Evolutionary conservation across 2,329 filamentous ascomycete genomes (phyloP).

Genomic region (Podosphaera fusca): DNA sequence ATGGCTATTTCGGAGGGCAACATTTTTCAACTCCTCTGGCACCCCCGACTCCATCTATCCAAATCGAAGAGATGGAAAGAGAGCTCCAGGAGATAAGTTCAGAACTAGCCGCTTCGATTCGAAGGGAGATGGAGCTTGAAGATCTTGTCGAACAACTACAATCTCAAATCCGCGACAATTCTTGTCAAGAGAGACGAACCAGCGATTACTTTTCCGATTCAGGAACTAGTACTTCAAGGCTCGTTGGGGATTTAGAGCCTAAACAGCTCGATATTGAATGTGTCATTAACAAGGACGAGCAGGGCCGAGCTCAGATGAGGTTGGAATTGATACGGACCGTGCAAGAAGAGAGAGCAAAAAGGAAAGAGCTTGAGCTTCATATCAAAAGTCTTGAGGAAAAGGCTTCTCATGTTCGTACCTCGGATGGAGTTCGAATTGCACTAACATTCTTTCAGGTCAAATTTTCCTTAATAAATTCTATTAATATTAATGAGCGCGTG

Average conservation of each 20-base stretch:
- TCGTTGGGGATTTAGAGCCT: slow-evolving; percentile 34
- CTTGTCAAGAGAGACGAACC: slow-evolving; percentile 40
- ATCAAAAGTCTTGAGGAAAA: slow-evolving; percentile 63
- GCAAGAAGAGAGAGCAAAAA: slow-evolving; percentile 59
- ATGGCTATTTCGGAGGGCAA: slow-evolving; percentile 13
- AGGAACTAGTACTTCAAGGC: slow-evolving; percentile 59
- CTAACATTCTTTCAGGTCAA: slow-evolving; percentile 15
- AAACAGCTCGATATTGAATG: slow-evolving; percentile 54
- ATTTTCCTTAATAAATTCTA: slow-evolving; percentile 27
- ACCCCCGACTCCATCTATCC: slow-evolving; percentile 20
- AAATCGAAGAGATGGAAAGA: slow-evolving; percentile 77
- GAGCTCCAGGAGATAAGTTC: slow-evolving; percentile 83
- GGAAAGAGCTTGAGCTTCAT: slow-evolving; percentile 60
- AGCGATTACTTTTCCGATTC: slow-evolving; percentile 98
- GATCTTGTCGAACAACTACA: slow-evolving; percentile 79
- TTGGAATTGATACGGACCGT: slow-evolving; percentile 68
- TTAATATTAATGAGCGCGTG: slow-evolving; percentile 36
- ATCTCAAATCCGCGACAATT: slow-evolving; percentile 39
- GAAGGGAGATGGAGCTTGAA: slow-evolving; percentile 87
- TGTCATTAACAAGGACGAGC: slow-evolving; percentile 62
- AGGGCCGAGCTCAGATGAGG: slow-evolving; percentile 71
- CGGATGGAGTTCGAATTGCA: neutral
- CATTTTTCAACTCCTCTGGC: slow-evolving; percentile 14
- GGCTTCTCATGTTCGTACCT: slow-evolving; percentile 33
- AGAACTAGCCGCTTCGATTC: slow-evolving; percentile 80